phyloP scores from a whole-genome alignment of 176 grass and related monocot genomes.

The Lolium rigidum region DNA sequence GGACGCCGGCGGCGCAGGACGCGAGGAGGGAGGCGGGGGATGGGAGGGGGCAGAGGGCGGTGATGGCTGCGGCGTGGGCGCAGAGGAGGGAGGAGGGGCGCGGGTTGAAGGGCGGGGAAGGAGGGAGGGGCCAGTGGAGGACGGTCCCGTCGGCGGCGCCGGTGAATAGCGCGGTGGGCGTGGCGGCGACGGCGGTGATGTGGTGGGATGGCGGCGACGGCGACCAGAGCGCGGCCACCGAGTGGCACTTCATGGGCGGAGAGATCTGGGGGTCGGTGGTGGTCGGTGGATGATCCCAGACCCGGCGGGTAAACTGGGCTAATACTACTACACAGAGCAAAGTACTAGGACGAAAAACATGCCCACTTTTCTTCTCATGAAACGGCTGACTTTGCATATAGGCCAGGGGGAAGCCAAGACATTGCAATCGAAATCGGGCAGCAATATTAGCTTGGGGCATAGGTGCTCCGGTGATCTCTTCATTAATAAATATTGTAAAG shows the following conservation, averaged over 20 bases:
- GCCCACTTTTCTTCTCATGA: too few species aligned
- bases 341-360: too few species aligned
- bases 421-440: too few species aligned
- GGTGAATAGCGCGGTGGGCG: constrained; percentile 67
- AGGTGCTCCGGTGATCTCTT: too few species aligned
- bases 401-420: too few species aligned
- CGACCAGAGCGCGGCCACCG: constrained; percentile 86
- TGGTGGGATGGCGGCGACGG: constrained; percentile 76
- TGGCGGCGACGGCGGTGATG: constrained; percentile 55
- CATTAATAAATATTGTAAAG: too few species aligned
- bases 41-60: constrained; percentile 45
- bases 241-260: constrained; percentile 78
- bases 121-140: constrained; percentile 64
- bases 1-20: constrained; percentile 66
- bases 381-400: too few species aligned
- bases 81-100: constrained; percentile 74
- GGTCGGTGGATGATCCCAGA: neutral
- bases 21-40: constrained; percentile 52
- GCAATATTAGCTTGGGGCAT: too few species aligned
- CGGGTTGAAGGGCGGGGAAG: constrained; percentile 40
- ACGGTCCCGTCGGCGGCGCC: constrained; percentile 82
- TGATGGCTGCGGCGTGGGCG: constrained; percentile 75
- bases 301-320: constrained; percentile 2
- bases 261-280: constrained; percentile 22
- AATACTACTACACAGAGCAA: too few species aligned